Evolutionary conservation across 1,284 basidiomycete genomes (phyloP).

Genomic region (Pseudozyma tsukubaensis): DNA sequence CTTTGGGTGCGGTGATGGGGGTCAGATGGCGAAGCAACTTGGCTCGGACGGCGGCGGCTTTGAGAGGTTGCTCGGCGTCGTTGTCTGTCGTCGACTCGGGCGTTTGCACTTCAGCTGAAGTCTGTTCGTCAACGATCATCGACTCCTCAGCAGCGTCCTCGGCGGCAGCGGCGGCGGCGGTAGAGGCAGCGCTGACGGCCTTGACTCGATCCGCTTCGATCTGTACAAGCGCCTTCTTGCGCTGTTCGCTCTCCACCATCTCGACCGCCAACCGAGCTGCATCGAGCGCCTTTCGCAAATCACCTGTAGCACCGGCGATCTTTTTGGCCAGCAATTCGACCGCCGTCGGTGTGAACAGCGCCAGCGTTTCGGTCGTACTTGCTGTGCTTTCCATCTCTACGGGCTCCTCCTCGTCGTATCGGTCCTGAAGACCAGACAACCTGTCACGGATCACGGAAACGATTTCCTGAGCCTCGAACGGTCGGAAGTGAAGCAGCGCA

Average conservation of each 20-base stretch:
- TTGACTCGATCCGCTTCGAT: slow-evolving; percentile 24
- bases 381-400: background rate
- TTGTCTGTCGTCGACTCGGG: background rate
- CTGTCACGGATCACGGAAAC: slow-evolving; percentile 67
- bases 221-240: slow-evolving; percentile 40
- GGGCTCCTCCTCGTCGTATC: slow-evolving; percentile 36
- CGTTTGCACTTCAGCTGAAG: too few relatives aligned
- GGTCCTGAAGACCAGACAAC: slow-evolving; percentile 55
- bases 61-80: slow-evolving; percentile 5
- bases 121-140: background rate
- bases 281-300: slow-evolving; percentile 69
- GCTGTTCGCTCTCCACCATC: slow-evolving; percentile 64
- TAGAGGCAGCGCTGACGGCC: background rate
- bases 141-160: background rate
- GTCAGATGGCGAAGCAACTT: slow-evolving; percentile 52
- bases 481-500: slow-evolving; percentile 69
- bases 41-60: slow-evolving; percentile 16
- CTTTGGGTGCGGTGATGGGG: slow-evolving; percentile 56
- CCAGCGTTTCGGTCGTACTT: slow-evolving; percentile 29
- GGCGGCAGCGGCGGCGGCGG: background rate
- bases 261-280: slow-evolving; percentile 69
- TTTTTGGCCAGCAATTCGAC: slow-evolving; percentile 70
- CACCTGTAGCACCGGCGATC: slow-evolving; percentile 69
- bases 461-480: slow-evolving; percentile 69
- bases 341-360: slow-evolving; percentile 67